A percentile compares a stretch with the other conserved stretches of the same genome.
These are phyloP conservation scores for Colletotrichum navitas DNA, from an alignment of 2,329 filamentous ascomycete genomes.

Conservation along the genomic window DNA sequence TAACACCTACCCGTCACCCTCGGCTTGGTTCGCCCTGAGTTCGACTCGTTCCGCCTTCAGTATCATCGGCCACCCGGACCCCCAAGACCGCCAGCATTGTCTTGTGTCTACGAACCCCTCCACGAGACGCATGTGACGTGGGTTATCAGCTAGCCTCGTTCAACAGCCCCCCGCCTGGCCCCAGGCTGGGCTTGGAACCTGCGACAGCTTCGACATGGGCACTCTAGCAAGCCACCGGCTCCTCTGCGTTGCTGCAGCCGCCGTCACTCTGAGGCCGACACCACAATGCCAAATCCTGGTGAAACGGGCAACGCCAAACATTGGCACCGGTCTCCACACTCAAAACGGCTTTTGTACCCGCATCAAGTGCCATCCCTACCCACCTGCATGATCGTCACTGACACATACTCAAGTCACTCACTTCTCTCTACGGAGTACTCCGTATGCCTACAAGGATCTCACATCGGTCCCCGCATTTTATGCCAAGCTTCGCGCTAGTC, in stretches of 20 bases:
- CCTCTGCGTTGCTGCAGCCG: slow-evolving; percentile 17
- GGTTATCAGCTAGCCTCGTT: slow-evolving; percentile 18
- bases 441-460: slow-evolving; percentile 4
- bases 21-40: slow-evolving; percentile 20
- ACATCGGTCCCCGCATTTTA: slow-evolving; percentile 9
- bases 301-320: slow-evolving; percentile 35
- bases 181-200: slow-evolving; percentile 15
- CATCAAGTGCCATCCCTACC: slow-evolving; percentile 34
- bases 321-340: slow-evolving; percentile 34
- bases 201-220: slow-evolving; percentile 15
- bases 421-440: not conserved
- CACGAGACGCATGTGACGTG: slow-evolving; percentile 17
- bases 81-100: slow-evolving; percentile 18
- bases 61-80: slow-evolving; percentile 34
- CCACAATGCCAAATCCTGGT: slow-evolving; percentile 32
- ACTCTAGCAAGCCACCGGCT: slow-evolving; percentile 6
- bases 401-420: slow-evolving; percentile 32
- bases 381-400: slow-evolving; percentile 40
- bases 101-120: not conserved
- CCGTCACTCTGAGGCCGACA: slow-evolving; percentile 18
- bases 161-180: slow-evolving; percentile 5
- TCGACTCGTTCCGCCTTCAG: slow-evolving; percentile 35
- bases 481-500: slow-evolving; percentile 34
- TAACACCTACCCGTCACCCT: not conserved
- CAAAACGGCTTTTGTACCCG: slow-evolving; percentile 33